Evolutionary conservation across 768 basidiomycete species (phyloP).

Genomic region (Clitopilus hobsonii): DNA sequence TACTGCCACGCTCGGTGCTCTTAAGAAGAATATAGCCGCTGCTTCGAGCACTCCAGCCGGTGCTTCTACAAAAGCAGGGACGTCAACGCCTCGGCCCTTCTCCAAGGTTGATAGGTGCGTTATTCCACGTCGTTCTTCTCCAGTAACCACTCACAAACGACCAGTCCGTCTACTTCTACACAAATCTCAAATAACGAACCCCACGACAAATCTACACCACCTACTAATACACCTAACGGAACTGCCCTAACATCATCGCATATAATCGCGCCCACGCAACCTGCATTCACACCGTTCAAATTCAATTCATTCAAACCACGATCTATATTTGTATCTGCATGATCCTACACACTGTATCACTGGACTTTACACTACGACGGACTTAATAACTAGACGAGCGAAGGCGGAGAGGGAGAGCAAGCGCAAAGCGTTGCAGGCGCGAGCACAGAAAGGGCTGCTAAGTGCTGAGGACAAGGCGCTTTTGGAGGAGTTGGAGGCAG

Average conservation of each 20-base stretch:
- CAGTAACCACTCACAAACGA: conserved; percentile 65
- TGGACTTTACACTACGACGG: conserved; percentile 13
- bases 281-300: conserved; percentile 24
- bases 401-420: conserved; percentile 70
- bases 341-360: conserved; percentile 32
- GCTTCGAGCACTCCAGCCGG: neutral
- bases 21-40: conserved; percentile 28
- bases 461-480: conserved; percentile 62
- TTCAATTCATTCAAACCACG: conserved; percentile 58
- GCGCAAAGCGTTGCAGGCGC: conserved; percentile 63
- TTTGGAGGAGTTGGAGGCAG: conserved; percentile 43
- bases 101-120: conserved; percentile 67
- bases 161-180: conserved; percentile 28
- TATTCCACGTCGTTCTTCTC: conserved; percentile 15
- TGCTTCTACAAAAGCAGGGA: neutral
- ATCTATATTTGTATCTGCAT: conserved; percentile 64
- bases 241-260: neutral
- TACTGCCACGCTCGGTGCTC: conserved; percentile 14
- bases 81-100: conserved; percentile 20
- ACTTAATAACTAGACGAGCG: conserved; percentile 48
- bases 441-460: conserved; percentile 69
- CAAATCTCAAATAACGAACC: conserved; percentile 8
- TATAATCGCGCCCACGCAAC: conserved; percentile 12
- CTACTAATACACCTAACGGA: conserved; percentile 3
- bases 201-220: conserved; percentile 4